Percentiles rank a stretch among this genome's conserved stretches.
These are phyloP conservation scores for Crataegus laevigata DNA, from an alignment of 306 rosid genomes.

Conservation along the genomic window DNA sequence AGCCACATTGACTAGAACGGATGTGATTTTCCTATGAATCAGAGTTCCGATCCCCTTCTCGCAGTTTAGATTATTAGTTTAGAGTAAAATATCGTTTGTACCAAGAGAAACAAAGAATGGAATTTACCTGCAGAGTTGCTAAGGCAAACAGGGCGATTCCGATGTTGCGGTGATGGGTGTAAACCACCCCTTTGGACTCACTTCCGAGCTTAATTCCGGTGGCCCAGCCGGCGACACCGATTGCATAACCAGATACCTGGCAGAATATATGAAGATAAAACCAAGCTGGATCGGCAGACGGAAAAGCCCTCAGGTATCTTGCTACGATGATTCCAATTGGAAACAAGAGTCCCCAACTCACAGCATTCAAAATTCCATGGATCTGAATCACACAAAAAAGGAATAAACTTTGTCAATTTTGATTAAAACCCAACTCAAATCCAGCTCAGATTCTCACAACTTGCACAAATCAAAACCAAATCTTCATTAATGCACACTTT, in stretches of 20 bases:
- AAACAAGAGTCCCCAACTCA: constrained; percentile 92
- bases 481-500: neutral
- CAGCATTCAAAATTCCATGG: constrained; percentile 70
- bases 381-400: constrained; percentile 29
- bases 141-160: constrained; percentile 70
- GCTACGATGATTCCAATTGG: constrained; percentile 73
- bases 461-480: neutral
- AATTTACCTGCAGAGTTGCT: constrained; percentile 66
- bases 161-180: constrained; percentile 48
- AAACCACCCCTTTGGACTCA: constrained; percentile 36
- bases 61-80: neutral
- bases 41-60: neutral
- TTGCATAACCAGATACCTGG: constrained; percentile 61
- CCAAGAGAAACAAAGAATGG: neutral
- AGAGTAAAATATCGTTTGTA: neutral
- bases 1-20: neutral
- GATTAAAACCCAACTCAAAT: neutral
- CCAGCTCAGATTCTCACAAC: neutral
- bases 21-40: neutral
- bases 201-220: constrained; percentile 82
- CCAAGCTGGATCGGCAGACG: constrained; percentile 86
- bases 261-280: constrained; percentile 73
- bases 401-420: neutral
- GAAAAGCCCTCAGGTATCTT: constrained; percentile 59
- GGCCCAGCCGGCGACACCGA: constrained; percentile 94